phyloP scores from a whole-genome alignment of 1,139 yeast genomes.

The Saccharomyces hybrid region DNA sequence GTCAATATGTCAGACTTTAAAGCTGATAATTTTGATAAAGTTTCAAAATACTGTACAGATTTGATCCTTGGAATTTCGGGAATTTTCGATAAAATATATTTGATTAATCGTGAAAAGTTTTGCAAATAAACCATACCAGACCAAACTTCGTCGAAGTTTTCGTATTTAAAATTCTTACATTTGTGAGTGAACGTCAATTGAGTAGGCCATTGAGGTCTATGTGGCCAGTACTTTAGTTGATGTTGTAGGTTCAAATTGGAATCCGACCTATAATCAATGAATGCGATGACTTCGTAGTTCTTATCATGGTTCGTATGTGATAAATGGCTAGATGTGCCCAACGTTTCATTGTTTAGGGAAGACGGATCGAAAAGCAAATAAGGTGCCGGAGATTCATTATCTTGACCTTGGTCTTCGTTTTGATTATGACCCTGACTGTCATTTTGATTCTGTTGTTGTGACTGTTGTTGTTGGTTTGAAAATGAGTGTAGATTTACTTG shows the following conservation, averaged over 20 bases:
- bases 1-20: constrained; percentile 12
- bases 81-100: constrained; percentile 35
- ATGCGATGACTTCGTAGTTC: neutral
- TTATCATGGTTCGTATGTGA: neutral
- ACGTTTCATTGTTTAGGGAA: neutral
- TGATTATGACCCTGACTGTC: neutral
- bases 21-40: constrained; percentile 14
- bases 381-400: constrained; percentile 2
- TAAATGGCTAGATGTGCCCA: neutral
- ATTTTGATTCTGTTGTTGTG: neutral
- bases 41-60: constrained; percentile 31
- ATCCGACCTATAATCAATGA: neutral
- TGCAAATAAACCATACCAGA: constrained; percentile 49
- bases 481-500: neutral
- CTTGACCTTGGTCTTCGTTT: neutral
- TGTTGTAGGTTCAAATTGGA: constrained; percentile 11
- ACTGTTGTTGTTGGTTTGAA: neutral
- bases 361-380: constrained; percentile 1
- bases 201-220: constrained; percentile 39
- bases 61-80: constrained; percentile 32
- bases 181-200: constrained; percentile 58
- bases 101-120: constrained; percentile 39
- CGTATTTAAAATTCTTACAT: constrained; percentile 49
- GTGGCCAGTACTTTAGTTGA: constrained; percentile 15
- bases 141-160: constrained; percentile 50